Base-by-base conservation (phyloP, 2,329 filamentous ascomycete genomes). In the Beauveria sp. region DNA sequence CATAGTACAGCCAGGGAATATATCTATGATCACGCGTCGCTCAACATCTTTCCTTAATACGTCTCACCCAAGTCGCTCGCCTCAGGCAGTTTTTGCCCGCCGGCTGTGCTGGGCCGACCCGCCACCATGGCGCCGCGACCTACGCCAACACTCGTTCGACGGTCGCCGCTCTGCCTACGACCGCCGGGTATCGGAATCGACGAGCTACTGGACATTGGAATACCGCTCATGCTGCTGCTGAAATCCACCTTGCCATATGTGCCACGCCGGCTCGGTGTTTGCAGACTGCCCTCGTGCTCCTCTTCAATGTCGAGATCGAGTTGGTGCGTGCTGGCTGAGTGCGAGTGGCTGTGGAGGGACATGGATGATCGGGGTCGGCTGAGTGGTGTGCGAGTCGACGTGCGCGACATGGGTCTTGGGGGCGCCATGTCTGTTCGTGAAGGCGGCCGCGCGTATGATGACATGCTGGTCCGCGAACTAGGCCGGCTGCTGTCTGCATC, bases 291-390 rank as follows among this genome's bases (percentile, higher is more conserved):
- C 47, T 75, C 75, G 38, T 78, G 76, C 30, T 75, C 73, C 63
- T 78, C 76, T 30, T 75, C 72, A 61, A 80, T 77, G 57, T 76
- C 75, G 38, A 77, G 77, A 61, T 84, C 81, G 45, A 81, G 79
- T 58, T 80, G 76, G 65, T 81, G 82, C 70, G 86, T 78, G 69
- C 82, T 86, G 56, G 81, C 74, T 14, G 82, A 82, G 66, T 85
- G 81, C 14, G 82, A 82, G 66, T 85, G 81, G 4, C 81, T 78
- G 65, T 86, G 82, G 12, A 82, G 75, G 64, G 83, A 86, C 65
- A 93, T 78, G 16, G 89, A 91, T 55, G 87, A 91, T 55, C 88
- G 81, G 20, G 89, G 87, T 58, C 89, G 84, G 28, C 83, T 84
- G 58, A 90, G 74, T 1, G 89, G 86, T 14, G 88, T 89, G 63